phyloP scores from a whole-genome alignment of 2,329 filamentous ascomycete genomes.

The Nigrograna mackinnonii region DNA sequence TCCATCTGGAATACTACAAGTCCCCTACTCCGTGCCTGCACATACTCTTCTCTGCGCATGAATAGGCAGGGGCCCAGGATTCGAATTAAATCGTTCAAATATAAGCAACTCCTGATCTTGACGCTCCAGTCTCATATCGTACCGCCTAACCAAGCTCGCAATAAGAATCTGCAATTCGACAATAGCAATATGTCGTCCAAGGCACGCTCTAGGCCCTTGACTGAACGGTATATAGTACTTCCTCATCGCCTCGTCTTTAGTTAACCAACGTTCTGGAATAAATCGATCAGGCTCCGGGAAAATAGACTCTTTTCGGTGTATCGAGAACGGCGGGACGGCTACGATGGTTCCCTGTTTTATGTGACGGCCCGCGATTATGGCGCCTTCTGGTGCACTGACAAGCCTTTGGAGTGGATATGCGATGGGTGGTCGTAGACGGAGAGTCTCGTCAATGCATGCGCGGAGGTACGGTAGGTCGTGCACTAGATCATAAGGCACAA shows the following conservation, averaged over 20 bases:
- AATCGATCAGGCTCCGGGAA: constrained; percentile 42
- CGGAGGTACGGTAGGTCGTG: constrained; percentile 40
- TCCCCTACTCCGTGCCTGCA: no score
- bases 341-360: constrained; percentile 40
- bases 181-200: constrained; percentile 72
- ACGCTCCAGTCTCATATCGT: constrained; percentile 56
- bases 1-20: no score
- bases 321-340: constrained; percentile 40
- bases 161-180: constrained; percentile 67
- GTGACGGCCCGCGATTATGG: constrained; percentile 39
- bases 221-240: constrained; percentile 71
- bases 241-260: constrained; percentile 30
- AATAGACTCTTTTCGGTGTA: constrained; percentile 44
- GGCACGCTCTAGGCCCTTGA: constrained; percentile 70
- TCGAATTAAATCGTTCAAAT: no score
- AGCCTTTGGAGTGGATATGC: constrained; percentile 41
- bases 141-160: constrained; percentile 64
- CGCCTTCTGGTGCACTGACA: constrained; percentile 40
- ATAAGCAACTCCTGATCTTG: no score
- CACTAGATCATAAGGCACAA: no score
- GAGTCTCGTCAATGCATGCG: constrained; percentile 45
- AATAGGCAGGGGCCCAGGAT: no score
- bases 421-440: constrained; percentile 45
- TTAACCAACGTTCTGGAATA: constrained; percentile 42
- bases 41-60: no score